Conservation (phyloP, 345 rosid species). For the Noccaea caerulescens region DNA sequence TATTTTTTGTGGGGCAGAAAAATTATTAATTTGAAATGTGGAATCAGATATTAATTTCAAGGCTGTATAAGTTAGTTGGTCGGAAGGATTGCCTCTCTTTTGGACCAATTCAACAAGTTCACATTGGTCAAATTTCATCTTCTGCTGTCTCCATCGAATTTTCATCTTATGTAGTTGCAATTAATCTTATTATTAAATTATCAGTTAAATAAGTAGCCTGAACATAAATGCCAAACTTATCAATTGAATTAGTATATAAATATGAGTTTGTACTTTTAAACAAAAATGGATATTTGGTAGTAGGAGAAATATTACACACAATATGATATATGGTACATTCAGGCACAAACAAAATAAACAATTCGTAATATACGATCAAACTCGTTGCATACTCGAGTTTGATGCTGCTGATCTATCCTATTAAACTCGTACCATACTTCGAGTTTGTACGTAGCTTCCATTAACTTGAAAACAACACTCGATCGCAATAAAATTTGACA, state of each 20-base stretch:
- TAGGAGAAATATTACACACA: neutral
- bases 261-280: neutral
- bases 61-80: neutral
- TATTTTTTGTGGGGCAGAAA: neutral
- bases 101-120: slow-evolving; percentile 17
- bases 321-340: too few relatives aligned
- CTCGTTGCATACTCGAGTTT: neutral
- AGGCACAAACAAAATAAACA: too few relatives aligned
- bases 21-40: neutral
- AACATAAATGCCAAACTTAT: neutral
- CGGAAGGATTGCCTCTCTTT: neutral
- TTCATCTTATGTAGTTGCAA: slow-evolving; percentile 1
- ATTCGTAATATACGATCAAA: neutral
- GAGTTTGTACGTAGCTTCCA: too few relatives aligned
- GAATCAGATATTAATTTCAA: neutral
- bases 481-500: too few relatives aligned
- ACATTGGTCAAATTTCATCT: slow-evolving; percentile 10
- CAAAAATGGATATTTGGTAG: neutral
- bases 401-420: too few relatives aligned
- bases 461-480: too few relatives aligned
- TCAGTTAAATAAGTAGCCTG: neutral
- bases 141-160: neutral
- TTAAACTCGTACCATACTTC: too few relatives aligned
- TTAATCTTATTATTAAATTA: slow-evolving; percentile 2
- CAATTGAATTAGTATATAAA: neutral